Base-by-base conservation (phyloP, 2,329 filamentous ascomycete genomes). In the Fusarium nurragi region DNA sequence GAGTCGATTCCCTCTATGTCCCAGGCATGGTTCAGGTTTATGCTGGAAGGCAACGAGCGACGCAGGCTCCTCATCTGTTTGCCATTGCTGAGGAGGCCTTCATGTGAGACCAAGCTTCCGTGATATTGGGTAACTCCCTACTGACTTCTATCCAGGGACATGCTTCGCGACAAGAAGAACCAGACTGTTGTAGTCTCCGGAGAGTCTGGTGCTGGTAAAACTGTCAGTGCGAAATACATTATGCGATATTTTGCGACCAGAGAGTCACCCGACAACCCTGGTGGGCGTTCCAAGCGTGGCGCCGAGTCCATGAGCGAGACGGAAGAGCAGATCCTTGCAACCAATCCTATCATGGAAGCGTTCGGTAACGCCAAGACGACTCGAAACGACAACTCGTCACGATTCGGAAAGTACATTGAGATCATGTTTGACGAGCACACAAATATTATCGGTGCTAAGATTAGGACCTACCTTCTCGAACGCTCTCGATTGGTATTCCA, bases 291-390 rank as follows among this genome's bases (percentile, higher is more conserved):
- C 52, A 95, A 92, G 79, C 86, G 86, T 74, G 92, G 92, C 61
- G 83, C 88, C 71, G 90, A 92, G 57, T 76, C 89, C 66, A 98
- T 98, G 90, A 98, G 94, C 77, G 92, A 97, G 82, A 99, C 95
- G 2, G 95, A 99, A 80, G 94, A 99, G 82, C 94, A 97, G 77
- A 99, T 99, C 75, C 82, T 99, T 69, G 95, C 95, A 26, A 99
- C 95, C 51, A 99, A 99, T 77, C 95, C 95, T 36, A 97, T 99
- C 77, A 99, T 99, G 95, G 95, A 99, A 86, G 94, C 95, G 30
- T 99, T 99, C 75, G 95, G 95, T 77, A 99, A 99, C 82, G 95
- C 95, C 52, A 99, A 99, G 82, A 99, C 95, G n/a, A 99, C 95
- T 12, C 87, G 95, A 77, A 99, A 99, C 81, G 95, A 99, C 81